Conservation (phyloP, 768 basidiomycete species). For the Mycena floridula region DNA sequence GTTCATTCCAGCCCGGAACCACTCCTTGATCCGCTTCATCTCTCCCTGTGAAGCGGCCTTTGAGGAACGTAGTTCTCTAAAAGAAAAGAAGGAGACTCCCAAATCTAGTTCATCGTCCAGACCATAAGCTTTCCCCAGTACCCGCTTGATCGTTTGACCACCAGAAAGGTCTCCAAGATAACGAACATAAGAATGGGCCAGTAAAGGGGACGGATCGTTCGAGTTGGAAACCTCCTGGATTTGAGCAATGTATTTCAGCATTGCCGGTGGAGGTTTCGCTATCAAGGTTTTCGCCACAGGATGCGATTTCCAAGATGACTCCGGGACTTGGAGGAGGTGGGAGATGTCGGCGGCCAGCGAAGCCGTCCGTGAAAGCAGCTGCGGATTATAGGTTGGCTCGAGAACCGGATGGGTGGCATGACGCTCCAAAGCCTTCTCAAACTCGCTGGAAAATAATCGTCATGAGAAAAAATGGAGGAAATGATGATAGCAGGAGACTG, state of each 20-base stretch:
- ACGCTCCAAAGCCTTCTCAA: slow-evolving; percentile 51
- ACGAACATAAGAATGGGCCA: slow-evolving; percentile 79
- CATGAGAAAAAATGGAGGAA: not conserved
- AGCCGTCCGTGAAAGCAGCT: slow-evolving; percentile 55
- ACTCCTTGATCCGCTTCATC: slow-evolving; percentile 69
- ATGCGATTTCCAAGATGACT: slow-evolving; percentile 49
- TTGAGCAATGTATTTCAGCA: slow-evolving; percentile 48
- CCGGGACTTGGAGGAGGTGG: slow-evolving; percentile 46
- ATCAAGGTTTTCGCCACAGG: slow-evolving; percentile 44
- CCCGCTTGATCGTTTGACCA: slow-evolving; percentile 63
- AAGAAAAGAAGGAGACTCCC: slow-evolving; percentile 66
- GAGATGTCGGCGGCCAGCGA: slow-evolving; percentile 63
- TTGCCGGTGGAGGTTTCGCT: slow-evolving; percentile 36
- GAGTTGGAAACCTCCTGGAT: slow-evolving; percentile 42
- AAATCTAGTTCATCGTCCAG: slow-evolving; percentile 44
- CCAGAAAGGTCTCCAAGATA: slow-evolving; percentile 80
- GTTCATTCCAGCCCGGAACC: slow-evolving; percentile 56
- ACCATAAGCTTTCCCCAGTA: slow-evolving; percentile 60
- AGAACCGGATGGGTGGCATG: slow-evolving; percentile 59
- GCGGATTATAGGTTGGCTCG: slow-evolving; percentile 66
- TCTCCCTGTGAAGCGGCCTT: slow-evolving; percentile 47
- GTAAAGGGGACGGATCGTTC: slow-evolving; percentile 43
- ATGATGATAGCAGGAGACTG: slow-evolving; percentile 19
- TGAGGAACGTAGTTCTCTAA: slow-evolving; percentile 46
- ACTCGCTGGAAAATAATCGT: slow-evolving; percentile 30